These are phyloP conservation scores for Colletotrichum liaoningense DNA, from an alignment of 2,329 filamentous ascomycete species.

Conservation along the genomic window DNA sequence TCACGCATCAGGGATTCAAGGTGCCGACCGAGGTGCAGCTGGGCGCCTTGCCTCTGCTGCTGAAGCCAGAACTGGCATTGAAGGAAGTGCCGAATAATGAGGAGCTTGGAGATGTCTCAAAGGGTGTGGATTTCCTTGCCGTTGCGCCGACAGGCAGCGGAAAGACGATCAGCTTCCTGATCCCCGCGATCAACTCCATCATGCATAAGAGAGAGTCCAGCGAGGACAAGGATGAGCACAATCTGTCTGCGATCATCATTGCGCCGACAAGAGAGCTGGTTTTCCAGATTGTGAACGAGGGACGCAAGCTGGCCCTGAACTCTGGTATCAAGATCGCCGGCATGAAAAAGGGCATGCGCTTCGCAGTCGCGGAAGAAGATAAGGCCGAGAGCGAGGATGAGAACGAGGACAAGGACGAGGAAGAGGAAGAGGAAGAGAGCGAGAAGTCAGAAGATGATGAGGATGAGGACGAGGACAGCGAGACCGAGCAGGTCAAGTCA, in stretches of 20 bases:
- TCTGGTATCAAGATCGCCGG: constrained; percentile 84
- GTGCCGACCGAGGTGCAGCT: constrained; percentile 95
- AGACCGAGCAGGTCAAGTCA: constrained; percentile 37
- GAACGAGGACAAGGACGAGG: constrained; percentile 49
- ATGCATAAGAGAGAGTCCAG: constrained; percentile 65
- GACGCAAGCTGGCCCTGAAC: constrained; percentile 80
- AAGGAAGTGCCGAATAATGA: constrained; percentile 47
- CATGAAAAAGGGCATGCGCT: constrained; percentile 86
- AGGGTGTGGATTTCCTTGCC: constrained; percentile 79
- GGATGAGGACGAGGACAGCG: constrained; percentile 47
- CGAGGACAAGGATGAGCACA: constrained; percentile 52
- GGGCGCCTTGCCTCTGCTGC: constrained; percentile 82
- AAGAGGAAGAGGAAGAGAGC: constrained; percentile 50
- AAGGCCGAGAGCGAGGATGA: constrained; percentile 36
- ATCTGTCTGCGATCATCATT: constrained; percentile 76
- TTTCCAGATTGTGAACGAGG: constrained; percentile 86
- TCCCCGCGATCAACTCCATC: constrained; percentile 85
- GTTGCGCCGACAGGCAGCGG: constrained; percentile 96
- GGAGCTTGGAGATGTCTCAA: constrained; percentile 43
- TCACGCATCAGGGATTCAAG: constrained; percentile 85
- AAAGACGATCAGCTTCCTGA: constrained; percentile 93
- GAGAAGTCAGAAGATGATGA: constrained; percentile 44
- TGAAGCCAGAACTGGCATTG: constrained; percentile 67
- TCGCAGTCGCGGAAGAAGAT: constrained; percentile 46
- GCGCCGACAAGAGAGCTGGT: constrained; percentile 84